Percentiles rank a stretch among this genome's conserved stretches.
These are phyloP conservation scores for Kodamaea sp. DNA, from an alignment of 1,139 yeast species.

Conservation along the genomic window DNA sequence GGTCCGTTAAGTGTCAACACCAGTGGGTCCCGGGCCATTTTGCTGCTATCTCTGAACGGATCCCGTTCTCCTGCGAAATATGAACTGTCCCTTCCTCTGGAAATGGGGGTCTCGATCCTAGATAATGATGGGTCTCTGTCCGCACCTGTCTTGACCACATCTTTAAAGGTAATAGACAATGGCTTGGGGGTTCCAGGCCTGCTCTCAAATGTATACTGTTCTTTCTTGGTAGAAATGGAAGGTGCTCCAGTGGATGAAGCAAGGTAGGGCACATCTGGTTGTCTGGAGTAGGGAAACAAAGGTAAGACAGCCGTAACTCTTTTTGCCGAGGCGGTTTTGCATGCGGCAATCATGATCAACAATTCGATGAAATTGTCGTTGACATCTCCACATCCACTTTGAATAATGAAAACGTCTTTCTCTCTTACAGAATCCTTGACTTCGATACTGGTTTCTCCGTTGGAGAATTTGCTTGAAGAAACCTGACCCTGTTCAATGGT, in stretches of 20 bases:
- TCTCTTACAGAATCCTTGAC: slow-evolving; percentile 86
- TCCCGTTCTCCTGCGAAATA: background rate
- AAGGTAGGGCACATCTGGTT: slow-evolving; percentile 91
- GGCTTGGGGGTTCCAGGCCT: slow-evolving; percentile 64
- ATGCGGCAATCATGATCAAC: slow-evolving; percentile 86
- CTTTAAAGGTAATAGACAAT: slow-evolving; percentile 18
- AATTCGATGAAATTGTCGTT: slow-evolving; percentile 90
- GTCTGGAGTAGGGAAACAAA: slow-evolving; percentile 92
- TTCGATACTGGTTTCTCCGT: slow-evolving; percentile 90
- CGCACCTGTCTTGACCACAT: background rate
- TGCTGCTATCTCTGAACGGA: background rate
- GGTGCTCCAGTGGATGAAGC: slow-evolving; percentile 60
- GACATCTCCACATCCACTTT: slow-evolving; percentile 83
- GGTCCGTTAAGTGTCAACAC: slow-evolving; percentile 6
- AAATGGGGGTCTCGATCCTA: slow-evolving; percentile 1
- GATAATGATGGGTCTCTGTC: slow-evolving; percentile 3
- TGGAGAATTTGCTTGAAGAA: slow-evolving; percentile 58
- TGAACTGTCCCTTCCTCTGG: slow-evolving; percentile 4
- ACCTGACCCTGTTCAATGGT: slow-evolving; percentile 64
- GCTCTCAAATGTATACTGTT: slow-evolving; percentile 57
- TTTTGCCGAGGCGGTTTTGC: slow-evolving; percentile 92
- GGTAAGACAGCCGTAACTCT: slow-evolving; percentile 95
- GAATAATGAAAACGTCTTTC: slow-evolving; percentile 86
- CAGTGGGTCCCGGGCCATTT: background rate
- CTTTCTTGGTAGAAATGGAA: slow-evolving; percentile 42